Evolutionary conservation across 108 stramenopile genomes (phyloP).

Genomic region (Hondaea fermentalgiana): DNA sequence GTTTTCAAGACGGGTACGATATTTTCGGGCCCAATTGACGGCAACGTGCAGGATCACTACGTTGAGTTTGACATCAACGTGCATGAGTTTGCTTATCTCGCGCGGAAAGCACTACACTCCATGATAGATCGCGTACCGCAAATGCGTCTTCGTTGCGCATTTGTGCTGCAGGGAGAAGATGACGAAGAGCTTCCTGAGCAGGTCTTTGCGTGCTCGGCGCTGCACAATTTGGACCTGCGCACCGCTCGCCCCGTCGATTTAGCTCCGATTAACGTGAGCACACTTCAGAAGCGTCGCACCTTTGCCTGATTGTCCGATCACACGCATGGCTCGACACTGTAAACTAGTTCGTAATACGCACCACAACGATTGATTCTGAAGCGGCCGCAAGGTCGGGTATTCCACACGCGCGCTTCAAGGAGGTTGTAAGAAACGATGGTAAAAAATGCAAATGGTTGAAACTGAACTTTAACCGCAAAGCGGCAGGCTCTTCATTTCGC

Average conservation of each 20-base stretch:
- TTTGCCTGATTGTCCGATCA: background rate
- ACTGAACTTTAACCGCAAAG: no score
- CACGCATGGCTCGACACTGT: no score
- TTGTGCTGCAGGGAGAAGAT: constrained; percentile 19
- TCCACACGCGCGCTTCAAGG: no score
- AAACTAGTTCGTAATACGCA: no score
- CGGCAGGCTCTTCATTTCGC: no score
- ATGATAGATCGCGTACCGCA: background rate
- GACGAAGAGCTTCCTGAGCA: constrained; percentile 33
- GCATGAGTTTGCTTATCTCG: constrained; percentile 29
- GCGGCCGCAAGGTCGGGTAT: no score
- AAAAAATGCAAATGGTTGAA: no score
- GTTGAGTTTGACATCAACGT: constrained; percentile 29
- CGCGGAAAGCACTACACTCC: constrained; percentile 19
- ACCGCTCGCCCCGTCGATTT: background rate
- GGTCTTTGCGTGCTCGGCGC: background rate
- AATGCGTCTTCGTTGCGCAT: constrained; percentile 24
- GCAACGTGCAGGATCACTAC: background rate
- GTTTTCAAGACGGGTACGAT: constrained; percentile 23
- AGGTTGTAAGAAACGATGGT: no score
- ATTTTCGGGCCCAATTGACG: background rate
- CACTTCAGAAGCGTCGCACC: background rate
- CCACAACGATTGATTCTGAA: no score
- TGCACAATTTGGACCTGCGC: background rate
- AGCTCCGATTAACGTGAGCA: background rate